Conservation (phyloP, 2,329 filamentous ascomycete genomes). For the Stromatinia cepivora region DNA sequence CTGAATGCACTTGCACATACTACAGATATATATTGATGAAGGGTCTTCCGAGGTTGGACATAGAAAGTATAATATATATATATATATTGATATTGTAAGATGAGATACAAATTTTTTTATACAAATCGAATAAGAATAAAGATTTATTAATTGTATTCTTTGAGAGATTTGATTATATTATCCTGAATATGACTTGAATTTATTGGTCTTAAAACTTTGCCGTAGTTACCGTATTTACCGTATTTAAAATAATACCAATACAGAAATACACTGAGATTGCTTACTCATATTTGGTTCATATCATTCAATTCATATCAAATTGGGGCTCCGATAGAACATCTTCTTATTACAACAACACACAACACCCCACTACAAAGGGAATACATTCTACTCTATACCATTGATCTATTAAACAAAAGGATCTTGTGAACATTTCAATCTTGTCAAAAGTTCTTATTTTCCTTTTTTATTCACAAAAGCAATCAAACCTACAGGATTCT, state of each 20-base stretch:
- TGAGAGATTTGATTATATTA: not conserved
- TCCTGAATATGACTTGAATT: too few relatives aligned
- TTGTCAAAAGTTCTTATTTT: not conserved
- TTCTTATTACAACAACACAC: conserved; percentile 12
- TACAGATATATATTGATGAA: not conserved
- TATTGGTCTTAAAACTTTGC: not conserved
- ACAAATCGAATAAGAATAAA: not conserved
- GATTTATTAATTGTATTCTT: not conserved
- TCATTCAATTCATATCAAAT: not conserved
- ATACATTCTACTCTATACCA: not conserved
- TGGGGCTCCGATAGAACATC: conserved; percentile 3
- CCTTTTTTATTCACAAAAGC: not conserved
- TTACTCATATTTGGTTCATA: conserved; percentile 3
- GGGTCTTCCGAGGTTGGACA: not conserved
- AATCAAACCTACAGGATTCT: not conserved
- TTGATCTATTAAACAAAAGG: not conserved
- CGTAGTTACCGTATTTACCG: too few relatives aligned
- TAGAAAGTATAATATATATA: not conserved
- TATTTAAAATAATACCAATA: not conserved
- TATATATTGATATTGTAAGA: too few relatives aligned
- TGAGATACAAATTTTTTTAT: too few relatives aligned
- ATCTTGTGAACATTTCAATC: not conserved
- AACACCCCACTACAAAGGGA: not conserved
- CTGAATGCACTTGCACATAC: not conserved
- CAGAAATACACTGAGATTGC: not conserved